Base-by-base conservation (phyloP, 1,139 yeast genomes). In the Schwanniomyces etchellsii region DNA sequence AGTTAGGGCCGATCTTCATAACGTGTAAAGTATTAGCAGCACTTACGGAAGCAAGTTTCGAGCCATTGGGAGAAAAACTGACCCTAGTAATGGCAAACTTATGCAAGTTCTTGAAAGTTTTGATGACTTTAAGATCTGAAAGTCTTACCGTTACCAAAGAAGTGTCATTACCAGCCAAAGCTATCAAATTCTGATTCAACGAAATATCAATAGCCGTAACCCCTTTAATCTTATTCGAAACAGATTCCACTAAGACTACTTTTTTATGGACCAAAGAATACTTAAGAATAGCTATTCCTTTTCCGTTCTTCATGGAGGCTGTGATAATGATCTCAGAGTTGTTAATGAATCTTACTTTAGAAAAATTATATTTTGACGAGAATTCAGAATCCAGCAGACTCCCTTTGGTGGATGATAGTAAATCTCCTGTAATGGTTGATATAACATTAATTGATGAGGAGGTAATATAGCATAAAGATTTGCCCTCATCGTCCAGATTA, bases 51-150 rank as follows among this genome's bases (percentile, higher is more conserved):
- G 89, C 94, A 29, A 88, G 59, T 33, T 71, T 63, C 25, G 71
- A 60, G 10, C 91, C 89, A 44, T 77, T 71, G 6, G 85, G 81
- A 11, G 85, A 79, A 37, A 88, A 77, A 0, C 76, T 64, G 7
- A 85, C 74, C 30, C 75, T 70, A 0, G 96, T 89, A 31, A 89
- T 79, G 7, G 95, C 91, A 54, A 85, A 83, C 5, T 71, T 64
- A 52, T 89, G 97, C 29, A 81, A 77, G 37, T 80, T 72, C 30
- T 69, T 67, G 37, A 78, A 62, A 5, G 68, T 57, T 35, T 70
- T 70, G 26, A 77, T 46, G 7, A 67, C 57, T 29, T 67, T 64
- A 34, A 84, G 70, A 39, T 67, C 74, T 12, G 67, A 62, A 16
- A 72, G 57, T 27, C 70, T 70, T 5, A 79, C 55, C 9, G 83